Evolutionary conservation across 345 rosid species (phyloP).

Genomic region (Camelina neglecta): DNA sequence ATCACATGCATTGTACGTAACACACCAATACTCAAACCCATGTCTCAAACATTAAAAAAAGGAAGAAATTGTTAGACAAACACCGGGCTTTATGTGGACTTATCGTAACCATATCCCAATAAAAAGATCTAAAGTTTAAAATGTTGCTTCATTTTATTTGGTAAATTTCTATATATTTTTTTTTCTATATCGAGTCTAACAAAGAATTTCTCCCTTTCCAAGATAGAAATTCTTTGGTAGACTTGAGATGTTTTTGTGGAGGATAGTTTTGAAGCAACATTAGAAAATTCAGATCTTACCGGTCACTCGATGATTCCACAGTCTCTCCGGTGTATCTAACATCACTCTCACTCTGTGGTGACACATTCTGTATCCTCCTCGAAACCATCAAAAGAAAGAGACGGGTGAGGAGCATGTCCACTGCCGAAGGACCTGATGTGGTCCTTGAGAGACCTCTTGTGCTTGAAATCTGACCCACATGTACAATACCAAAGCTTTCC

Average conservation of each 20-base stretch:
- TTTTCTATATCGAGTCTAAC: conserved; percentile 41
- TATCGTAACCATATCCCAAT: conserved; percentile 3
- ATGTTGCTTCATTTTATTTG: conserved; percentile 37
- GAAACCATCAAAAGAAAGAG: conserved; percentile 34
- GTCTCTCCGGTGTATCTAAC: conserved; percentile 23
- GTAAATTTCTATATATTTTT: not conserved
- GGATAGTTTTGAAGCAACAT: conserved; percentile 38
- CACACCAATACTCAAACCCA: conserved; percentile 37
- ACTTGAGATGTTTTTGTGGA: conserved; percentile 31
- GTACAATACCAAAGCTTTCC: conserved; percentile 97
- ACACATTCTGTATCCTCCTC: conserved; percentile 47
- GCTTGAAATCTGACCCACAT: conserved; percentile 97
- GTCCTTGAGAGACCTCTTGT: conserved; percentile 93
- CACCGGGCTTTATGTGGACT: conserved; percentile 15
- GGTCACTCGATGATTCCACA: conserved; percentile 9
- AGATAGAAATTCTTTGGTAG: conserved; percentile 45
- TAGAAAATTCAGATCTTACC: conserved; percentile 43
- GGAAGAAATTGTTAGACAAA: not conserved
- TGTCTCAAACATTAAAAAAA: not conserved
- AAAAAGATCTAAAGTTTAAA: conserved; percentile 39
- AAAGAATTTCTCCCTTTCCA: conserved; percentile 46
- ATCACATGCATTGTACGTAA: conserved; percentile 17
- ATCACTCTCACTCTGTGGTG: conserved; percentile 29
- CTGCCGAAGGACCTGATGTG: conserved; percentile 84
- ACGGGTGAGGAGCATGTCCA: conserved; percentile 68